Evolutionary conservation across 106 monocot genomes (phyloP).

Genomic region (Apostasia ramifera): DNA sequence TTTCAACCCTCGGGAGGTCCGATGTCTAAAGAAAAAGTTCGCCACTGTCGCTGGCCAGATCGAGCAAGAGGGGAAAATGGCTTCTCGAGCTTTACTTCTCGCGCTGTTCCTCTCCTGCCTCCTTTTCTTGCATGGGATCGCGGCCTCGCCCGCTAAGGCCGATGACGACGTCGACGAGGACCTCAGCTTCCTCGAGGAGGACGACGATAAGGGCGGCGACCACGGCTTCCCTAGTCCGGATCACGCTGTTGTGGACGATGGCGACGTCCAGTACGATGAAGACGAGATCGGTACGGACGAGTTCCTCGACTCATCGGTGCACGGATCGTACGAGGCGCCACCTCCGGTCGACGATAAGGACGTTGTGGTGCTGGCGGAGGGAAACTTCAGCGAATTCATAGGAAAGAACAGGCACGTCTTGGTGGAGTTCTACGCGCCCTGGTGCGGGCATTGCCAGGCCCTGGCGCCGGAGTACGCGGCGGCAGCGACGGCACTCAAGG

Average conservation of each 20-base stretch:
- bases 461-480: constrained; percentile 91
- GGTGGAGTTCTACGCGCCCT: constrained; percentile 99
- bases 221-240: neutral
- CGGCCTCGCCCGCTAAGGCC: constrained; percentile 10
- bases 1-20: no score
- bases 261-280: constrained; percentile 6
- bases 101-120: constrained; percentile 14
- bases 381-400: constrained; percentile 76
- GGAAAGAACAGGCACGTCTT: constrained; percentile 51
- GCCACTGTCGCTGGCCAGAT: neutral
- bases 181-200: constrained; percentile 69
- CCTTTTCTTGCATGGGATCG: constrained; percentile 3
- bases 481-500: constrained; percentile 67
- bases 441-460: constrained; percentile 92
- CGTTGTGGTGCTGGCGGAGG: constrained; percentile 62
- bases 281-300: constrained; percentile 23
- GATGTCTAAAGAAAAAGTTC: no score
- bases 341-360: constrained; percentile 69
- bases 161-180: constrained; percentile 44
- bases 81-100: constrained; percentile 33
- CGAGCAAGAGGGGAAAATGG: constrained; percentile 12
- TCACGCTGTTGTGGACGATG: neutral
- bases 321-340: constrained; percentile 6
- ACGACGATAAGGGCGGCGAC: constrained; percentile 1
- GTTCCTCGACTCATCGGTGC: constrained; percentile 14